A percentile compares a stretch with the other conserved stretches of the same genome.
Conservation (phyloP, 371 early-diverging fungal species). For the Mortierella sp. region DNA sequence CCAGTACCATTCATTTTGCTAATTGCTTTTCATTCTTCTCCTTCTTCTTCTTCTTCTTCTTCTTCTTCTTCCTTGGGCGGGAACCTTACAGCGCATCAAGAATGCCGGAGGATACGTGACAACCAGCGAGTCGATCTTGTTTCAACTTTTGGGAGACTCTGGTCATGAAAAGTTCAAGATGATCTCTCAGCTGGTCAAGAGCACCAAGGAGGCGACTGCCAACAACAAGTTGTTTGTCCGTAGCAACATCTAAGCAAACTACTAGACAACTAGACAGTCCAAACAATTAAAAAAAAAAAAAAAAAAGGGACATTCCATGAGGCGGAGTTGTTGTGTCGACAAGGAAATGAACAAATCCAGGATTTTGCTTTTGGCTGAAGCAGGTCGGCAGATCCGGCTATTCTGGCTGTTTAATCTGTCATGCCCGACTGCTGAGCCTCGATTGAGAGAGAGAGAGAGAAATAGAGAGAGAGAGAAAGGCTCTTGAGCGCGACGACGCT, state of each 20-base stretch:
- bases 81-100: conserved; percentile 66
- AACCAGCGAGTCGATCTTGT: conserved; percentile 91
- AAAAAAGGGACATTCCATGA: too few species aligned
- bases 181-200: conserved; percentile 84
- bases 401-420: too few species aligned
- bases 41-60: background rate
- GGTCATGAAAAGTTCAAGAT: conserved; percentile 82
- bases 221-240: conserved; percentile 72
- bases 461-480: too few species aligned
- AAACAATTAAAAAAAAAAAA: conserved; percentile 6
- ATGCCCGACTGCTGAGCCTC: too few species aligned
- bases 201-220: conserved; percentile 69
- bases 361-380: background rate
- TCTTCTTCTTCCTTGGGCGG: conserved; percentile 3
- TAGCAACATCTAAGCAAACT: conserved; percentile 40
- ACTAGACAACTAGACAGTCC: background rate
- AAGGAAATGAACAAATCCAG: background rate
- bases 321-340: conserved; percentile 2
- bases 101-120: conserved; percentile 83
- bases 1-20: background rate
- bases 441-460: too few species aligned
- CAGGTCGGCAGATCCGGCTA: too few species aligned
- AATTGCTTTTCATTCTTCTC: background rate
- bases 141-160: conserved; percentile 89
- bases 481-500: too few species aligned